Evolutionary conservation across 1,139 yeast genomes (phyloP), one percentile per base, ranked within the genome.

Genomic region (Kurtzmaniella quercitrusa): DNA sequence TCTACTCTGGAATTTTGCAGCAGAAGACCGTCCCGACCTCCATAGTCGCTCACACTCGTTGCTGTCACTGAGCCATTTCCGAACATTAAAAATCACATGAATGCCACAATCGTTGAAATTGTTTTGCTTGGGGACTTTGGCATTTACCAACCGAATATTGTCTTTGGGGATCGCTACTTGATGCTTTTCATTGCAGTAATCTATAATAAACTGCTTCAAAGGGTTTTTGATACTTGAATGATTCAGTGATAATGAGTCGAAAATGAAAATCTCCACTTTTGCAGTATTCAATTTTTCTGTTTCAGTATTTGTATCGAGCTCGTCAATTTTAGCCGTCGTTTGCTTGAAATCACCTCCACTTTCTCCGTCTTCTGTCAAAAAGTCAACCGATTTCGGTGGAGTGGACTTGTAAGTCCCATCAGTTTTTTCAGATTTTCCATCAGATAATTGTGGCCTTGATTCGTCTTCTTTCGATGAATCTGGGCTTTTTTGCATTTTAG

Each of bases 61-160:
- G 0, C 83, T 80, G 40, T 75, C 63, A 33, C 68, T 64, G 41
- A 88, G 67, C 68, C 91, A 85, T 52, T 76, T 78, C 48, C 78
- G 75, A 12, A 87, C 77, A 55, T 88, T 93, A 55, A 85, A 85
- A 21, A 94, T 83, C 4, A 93, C 86, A 65, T 88, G 97, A 18
- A 94, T 81, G 1, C 99, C 99, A 66, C 99, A 94, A 60, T 94
- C 98, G 57, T 91, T 88, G 63, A 83, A 82, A 59, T 94, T 94
- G 41, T 82, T 81, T 58, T 94, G 99, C 48, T 77, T 81, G 0
- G 97, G 96, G 0, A 90, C 95, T 24, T 67, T 58, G 5, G 86
- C 85, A 3, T 71, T 66, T 44, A 70, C 63, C 27, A 73, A 63
- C 21, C 63, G 54, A 15, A 80, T 66, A 40, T 70, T 73, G 4